Percentiles rank a stretch among this genome's conserved stretches.
phyloP scores from a whole-genome alignment of 106 monocot genomes.

The Vanilla planifolia region DNA sequence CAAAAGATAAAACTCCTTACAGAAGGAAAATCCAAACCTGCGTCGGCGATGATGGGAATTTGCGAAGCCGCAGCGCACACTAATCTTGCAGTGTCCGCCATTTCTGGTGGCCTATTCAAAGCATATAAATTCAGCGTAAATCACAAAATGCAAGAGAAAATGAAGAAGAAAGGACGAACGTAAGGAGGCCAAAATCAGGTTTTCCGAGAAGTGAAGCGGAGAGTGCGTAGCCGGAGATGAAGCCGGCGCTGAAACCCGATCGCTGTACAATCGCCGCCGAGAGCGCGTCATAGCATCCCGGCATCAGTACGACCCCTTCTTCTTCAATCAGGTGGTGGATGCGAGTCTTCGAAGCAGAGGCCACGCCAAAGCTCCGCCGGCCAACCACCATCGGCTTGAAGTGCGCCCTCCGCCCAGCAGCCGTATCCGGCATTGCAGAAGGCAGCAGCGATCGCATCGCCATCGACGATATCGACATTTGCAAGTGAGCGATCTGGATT shows the following conservation, averaged over 20 bases:
- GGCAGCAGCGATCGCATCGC: too few relatives aligned
- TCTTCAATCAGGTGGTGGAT: slow-evolving; percentile 3
- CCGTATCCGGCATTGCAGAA: too few relatives aligned
- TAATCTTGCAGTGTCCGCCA: slow-evolving; percentile 38
- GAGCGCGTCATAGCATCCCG: slow-evolving; percentile 26
- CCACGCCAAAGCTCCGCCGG: too few relatives aligned
- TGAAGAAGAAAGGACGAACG: not conserved
- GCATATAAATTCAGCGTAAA: not conserved
- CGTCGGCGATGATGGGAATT: too few relatives aligned
- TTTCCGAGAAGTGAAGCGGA: slow-evolving; percentile 36
- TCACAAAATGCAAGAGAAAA: not conserved
- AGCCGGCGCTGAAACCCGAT: slow-evolving; percentile 49
- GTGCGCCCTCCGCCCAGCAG: too few relatives aligned
- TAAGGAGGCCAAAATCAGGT: slow-evolving; percentile 35
- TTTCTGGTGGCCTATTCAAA: slow-evolving; percentile 37
- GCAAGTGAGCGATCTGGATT: too few relatives aligned
- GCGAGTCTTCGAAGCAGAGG: not conserved
- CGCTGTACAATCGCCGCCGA: slow-evolving; percentile 44
- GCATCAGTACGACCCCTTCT: not conserved
- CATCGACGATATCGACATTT: too few relatives aligned
- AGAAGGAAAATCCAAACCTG: too few relatives aligned
- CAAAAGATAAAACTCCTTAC: too few relatives aligned
- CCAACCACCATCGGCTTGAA: too few relatives aligned
- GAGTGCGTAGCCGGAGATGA: slow-evolving; percentile 59
- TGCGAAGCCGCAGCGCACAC: slow-evolving; percentile 35